Base-by-base conservation (phyloP, 305 asterid genomes). In the Fraxinus ornus region DNA sequence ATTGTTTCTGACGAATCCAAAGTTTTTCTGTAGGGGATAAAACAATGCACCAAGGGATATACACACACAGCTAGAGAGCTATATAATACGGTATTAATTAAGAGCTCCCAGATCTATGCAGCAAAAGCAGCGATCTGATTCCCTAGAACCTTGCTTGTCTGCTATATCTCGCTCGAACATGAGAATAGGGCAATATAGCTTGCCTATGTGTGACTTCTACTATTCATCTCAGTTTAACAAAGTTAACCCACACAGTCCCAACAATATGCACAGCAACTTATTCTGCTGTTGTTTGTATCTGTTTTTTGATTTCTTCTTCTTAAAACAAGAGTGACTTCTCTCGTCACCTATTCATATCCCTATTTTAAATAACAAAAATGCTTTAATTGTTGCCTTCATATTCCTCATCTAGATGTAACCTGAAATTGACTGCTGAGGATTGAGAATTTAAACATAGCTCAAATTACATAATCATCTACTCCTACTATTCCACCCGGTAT, bases 401-500 rank as follows among this genome's bases (percentile, higher is more conserved):
- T 60, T 75, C 66, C 81, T 78, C 35, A 74, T 32, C 6, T 28
- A 70, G 76, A 30, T 70, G 76, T 15, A 32, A 10, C 24, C 41
- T 36, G 60, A 76, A 55, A 49, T 24, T 33, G 74, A 75, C 79
- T 7, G 62, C 17, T 41, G 36, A 35, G 66, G 78, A 39, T 79
- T 41, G 47, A 24, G 73, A 79, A 79, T 70, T 44, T 37, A 37
- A 30, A 81, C 81, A 68, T 26, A 28, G 76, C 77, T 22, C 78
- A 81, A 72, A 78, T 5, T 21, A 60, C 35, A 26, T 39, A 72
- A 81, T 49, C 81, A 82, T 70, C 80, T 74, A 33, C 73, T 44
- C 74, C 82, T 19, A 80, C 85, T 74, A 73, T 79, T 79, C 77
- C 55, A 79, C 7, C 24, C 44, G 75, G 36, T 6, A 66, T 73